Conservation (phyloP, 805 yeast genomes). For the Lachancea sp. region DNA sequence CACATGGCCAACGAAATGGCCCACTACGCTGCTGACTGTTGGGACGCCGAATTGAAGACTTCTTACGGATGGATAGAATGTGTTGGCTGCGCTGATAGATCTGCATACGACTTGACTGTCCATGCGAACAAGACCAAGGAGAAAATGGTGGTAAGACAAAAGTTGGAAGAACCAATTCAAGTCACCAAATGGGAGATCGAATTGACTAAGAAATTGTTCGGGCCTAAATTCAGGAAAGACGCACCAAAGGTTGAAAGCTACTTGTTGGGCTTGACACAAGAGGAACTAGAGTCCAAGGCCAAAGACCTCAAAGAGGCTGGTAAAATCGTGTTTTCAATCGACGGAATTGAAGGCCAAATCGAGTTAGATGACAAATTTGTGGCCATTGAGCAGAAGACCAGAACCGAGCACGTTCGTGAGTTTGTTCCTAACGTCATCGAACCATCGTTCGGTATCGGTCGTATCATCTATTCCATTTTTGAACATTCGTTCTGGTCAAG, state of each 20-base stretch:
- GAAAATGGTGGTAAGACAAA: constrained; percentile 89
- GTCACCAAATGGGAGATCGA: constrained; percentile 82
- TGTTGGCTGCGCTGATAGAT: constrained; percentile 99
- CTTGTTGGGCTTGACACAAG: constrained; percentile 70
- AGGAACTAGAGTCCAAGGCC: constrained; percentile 72
- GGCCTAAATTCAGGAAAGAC: constrained; percentile 95
- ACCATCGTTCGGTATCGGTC: constrained; percentile 98
- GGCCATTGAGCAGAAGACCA: constrained; percentile 68
- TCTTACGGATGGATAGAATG: constrained; percentile 99
- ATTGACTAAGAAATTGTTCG: constrained; percentile 90
- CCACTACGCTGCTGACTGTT: constrained; percentile 97
- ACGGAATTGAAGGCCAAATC: constrained; percentile 55
- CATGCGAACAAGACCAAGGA: constrained; percentile 94
- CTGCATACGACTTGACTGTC: constrained; percentile 94
- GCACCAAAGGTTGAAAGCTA: constrained; percentile 87
- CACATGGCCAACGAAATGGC: constrained; percentile 99
- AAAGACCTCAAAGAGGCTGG: constrained; percentile 57
- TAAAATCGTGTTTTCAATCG: constrained; percentile 59
- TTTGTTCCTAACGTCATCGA: constrained; percentile 95
- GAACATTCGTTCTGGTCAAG: constrained; percentile 96
- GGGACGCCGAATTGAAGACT: constrained; percentile 97
- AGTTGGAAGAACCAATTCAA: constrained; percentile 73
- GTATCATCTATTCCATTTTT: constrained; percentile 85
- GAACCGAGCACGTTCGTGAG: constrained; percentile 88
- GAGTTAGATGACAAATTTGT: constrained; percentile 72